phyloP scores from a whole-genome alignment of 768 basidiomycete genomes.

The Pholiota molesta region DNA sequence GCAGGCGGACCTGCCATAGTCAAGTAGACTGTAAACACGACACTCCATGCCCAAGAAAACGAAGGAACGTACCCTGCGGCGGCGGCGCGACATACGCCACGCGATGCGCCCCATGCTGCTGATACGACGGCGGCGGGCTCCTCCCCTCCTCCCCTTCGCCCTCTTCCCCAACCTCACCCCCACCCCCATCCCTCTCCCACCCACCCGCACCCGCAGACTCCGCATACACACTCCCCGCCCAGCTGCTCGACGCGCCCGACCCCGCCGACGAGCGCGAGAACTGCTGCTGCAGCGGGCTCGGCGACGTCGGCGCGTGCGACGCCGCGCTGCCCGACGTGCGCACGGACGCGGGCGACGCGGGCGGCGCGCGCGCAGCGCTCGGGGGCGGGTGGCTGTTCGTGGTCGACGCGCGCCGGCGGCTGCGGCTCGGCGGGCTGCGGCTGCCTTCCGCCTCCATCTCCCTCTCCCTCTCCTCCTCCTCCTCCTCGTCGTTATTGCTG shows the following conservation, averaged over 20 bases:
- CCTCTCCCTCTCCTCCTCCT: constrained; percentile 7
- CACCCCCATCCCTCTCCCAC: neutral
- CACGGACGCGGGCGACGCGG: constrained; percentile 55
- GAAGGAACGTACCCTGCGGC: neutral
- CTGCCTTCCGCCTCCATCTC: too few relatives aligned
- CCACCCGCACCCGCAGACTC: neutral
- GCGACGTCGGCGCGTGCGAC: constrained; percentile 60
- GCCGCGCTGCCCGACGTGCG: constrained; percentile 50
- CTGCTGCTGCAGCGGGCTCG: constrained; percentile 69
- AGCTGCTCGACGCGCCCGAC: constrained; percentile 5
- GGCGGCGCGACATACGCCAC: neutral
- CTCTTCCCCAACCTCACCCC: neutral
- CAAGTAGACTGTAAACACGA: neutral
- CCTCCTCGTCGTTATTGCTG: constrained; percentile 1
- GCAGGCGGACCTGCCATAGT: neutral
- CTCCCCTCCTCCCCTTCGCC: neutral
- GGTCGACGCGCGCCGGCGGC: neutral
- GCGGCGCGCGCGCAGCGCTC: constrained; percentile 13
- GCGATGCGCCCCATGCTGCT: constrained; percentile 10
- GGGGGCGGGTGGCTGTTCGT: neutral
- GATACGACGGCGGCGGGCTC: constrained; percentile 28
- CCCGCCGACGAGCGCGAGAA: constrained; percentile 42
- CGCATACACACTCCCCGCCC: neutral
- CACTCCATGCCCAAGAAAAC: neutral
- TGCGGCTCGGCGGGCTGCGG: too few relatives aligned